Evolutionary conservation across 495 filamentous ascomycete species (phyloP).

Genomic region (Penicillium dipodomyicola): DNA sequence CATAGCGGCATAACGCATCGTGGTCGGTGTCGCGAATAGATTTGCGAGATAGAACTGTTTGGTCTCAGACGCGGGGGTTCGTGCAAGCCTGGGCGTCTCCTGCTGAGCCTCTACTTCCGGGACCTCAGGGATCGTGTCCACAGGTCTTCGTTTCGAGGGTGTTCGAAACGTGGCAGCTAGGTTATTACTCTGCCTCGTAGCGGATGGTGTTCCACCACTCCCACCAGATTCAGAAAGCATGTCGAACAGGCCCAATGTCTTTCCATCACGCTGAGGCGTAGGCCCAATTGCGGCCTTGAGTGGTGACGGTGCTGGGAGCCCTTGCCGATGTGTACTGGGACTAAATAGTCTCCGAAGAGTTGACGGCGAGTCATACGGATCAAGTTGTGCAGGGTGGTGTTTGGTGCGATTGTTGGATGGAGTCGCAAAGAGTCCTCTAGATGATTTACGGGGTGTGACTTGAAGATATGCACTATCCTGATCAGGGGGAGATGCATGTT

Average conservation of each 20-base stretch:
- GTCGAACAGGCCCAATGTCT: conserved; percentile 88
- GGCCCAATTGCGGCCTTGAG: conserved; percentile 63
- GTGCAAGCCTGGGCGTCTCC: conserved; percentile 38
- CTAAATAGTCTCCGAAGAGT: conserved; percentile 58
- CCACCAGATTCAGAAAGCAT: conserved; percentile 62
- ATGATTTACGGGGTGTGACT: conserved; percentile 34
- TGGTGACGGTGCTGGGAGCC: conserved; percentile 33
- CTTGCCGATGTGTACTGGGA: conserved; percentile 50
- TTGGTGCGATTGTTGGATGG: conserved; percentile 46
- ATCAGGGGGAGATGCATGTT: conserved; percentile 34
- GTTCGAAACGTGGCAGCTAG: conserved; percentile 39
- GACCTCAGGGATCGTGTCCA: conserved; percentile 33
- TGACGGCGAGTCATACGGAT: conserved; percentile 60
- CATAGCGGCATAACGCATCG: conserved; percentile 46
- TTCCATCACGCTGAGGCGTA: conserved; percentile 88
- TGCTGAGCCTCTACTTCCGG: conserved; percentile 36
- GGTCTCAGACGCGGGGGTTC: conserved; percentile 61
- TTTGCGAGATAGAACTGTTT: conserved; percentile 61
- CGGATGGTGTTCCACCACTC: conserved; percentile 43
- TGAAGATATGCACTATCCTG: conserved; percentile 21
- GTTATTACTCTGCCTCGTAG: conserved; percentile 30
- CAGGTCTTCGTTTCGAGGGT: conserved; percentile 37
- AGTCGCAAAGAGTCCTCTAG: conserved; percentile 39
- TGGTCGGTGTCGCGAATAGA: conserved; percentile 63
- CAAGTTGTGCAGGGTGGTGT: conserved; percentile 47